Evolutionary conservation across 768 basidiomycete species (phyloP).

Genomic region (Phlebiopsis flavidoalba): DNA sequence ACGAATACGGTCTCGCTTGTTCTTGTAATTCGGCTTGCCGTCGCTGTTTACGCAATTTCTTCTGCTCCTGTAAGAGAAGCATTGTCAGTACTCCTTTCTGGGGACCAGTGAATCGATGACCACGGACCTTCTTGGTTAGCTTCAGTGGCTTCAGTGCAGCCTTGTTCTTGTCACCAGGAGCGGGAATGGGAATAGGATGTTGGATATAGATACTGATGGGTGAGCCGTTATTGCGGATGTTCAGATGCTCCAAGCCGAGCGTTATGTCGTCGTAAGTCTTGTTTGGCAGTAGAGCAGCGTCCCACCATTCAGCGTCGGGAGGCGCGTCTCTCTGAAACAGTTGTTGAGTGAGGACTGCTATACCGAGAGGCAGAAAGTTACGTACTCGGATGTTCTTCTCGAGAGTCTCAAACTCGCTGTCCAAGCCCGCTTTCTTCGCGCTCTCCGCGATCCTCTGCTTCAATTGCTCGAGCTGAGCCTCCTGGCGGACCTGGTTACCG

Average conservation of each 20-base stretch:
- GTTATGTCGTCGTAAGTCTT: slow-evolving; percentile 76
- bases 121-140: slow-evolving; percentile 79
- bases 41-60: slow-evolving; percentile 92
- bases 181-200: slow-evolving; percentile 95
- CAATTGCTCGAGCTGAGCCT: slow-evolving; percentile 80
- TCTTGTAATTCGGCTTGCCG: slow-evolving; percentile 86
- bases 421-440: slow-evolving; percentile 89
- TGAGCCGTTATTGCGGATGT: slow-evolving; percentile 60
- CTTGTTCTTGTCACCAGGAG: slow-evolving; percentile 81
- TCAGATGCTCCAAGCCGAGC: slow-evolving; percentile 50
- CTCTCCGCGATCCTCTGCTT: slow-evolving; percentile 92
- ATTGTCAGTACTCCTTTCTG: neutral
- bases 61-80: slow-evolving; percentile 57
- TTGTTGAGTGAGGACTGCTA: neutral
- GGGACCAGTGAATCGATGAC: neutral
- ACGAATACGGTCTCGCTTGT: slow-evolving; percentile 89
- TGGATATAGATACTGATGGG: slow-evolving; percentile 90
- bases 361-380: neutral
- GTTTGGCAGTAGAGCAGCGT: slow-evolving; percentile 75
- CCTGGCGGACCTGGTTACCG: slow-evolving; percentile 66
- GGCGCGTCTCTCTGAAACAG: slow-evolving; percentile 72
- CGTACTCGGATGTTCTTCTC: slow-evolving; percentile 85
- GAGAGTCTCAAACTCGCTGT: slow-evolving; percentile 86
- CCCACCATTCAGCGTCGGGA: slow-evolving; percentile 97
- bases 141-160: slow-evolving; percentile 78